Base-by-base conservation (phyloP, 208 protist genomes). In the Wallacemonas sp. region DNA sequence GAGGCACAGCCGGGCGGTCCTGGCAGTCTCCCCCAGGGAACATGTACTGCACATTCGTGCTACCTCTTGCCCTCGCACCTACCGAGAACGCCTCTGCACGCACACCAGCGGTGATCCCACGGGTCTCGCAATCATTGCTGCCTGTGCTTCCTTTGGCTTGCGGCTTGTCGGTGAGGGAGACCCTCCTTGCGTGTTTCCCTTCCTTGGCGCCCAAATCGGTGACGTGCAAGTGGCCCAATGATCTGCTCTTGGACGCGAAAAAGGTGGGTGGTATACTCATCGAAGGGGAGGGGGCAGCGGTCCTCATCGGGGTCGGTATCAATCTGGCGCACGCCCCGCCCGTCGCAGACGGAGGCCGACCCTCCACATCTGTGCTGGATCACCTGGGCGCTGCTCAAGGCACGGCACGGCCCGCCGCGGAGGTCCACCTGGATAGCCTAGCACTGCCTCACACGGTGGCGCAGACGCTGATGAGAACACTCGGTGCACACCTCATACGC, bases 181-280 rank as follows among this genome's bases (percentile, higher is more conserved):
- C 83, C 5, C 59, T 90, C 14, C 61, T 70, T 45, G 34, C 71
- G 30, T 42, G 78, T 21, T 39, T 88, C 28, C 49, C 56, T 17
- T 62, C 70, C 17, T 70, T 75, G 26, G 24, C 30, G 19, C 39
- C 53, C 42, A 31, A 64, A 44, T 30, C 42, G 0, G 27, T 88
- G 31, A 41, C 55, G 36, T 70, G 78, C 28, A 94, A 94, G 76
- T 94, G 88, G 88, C 88, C 88, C 9, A 94, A 94, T 60, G 88
- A 94, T 45, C 39, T 91, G 27, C 71, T 94, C 38, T 86, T 74
- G 45, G 47, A 66, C 12, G 54, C 62, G 12, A 86, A 81, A 55
- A 94, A 94, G 72, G 51, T 90, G 39, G 83, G 79, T 24, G 88
- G 88, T 31, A 80, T 63, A 19, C 27, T 94, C 14, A 79, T 89